A percentile compares a stretch with the other conserved stretches of the same genome.
Evolutionary conservation across 805 yeast species (phyloP).

Genomic region (Sugiyamaella marilandica): DNA sequence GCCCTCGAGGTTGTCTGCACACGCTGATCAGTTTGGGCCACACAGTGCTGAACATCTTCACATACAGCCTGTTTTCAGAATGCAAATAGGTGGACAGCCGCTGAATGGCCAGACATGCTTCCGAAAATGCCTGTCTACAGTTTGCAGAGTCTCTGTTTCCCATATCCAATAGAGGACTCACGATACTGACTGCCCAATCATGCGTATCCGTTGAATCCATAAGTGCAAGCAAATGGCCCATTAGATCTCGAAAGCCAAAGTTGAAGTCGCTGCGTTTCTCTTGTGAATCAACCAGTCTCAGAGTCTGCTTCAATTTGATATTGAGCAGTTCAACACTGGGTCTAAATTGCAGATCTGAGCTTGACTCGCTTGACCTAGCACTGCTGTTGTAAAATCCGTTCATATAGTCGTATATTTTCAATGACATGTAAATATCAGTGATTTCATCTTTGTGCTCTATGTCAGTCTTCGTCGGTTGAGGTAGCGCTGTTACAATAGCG

Average conservation of each 20-base stretch:
- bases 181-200: constrained; percentile 13
- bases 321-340: constrained; percentile 9
- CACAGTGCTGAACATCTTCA: constrained; percentile 12
- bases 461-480: too few relatives aligned
- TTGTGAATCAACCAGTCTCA: constrained; percentile 4
- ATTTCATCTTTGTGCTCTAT: not conserved
- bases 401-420: constrained; percentile 11
- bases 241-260: constrained; percentile 19
- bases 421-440: constrained; percentile 6
- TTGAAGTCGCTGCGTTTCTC: constrained; percentile 11
- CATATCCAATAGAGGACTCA: constrained; percentile 15
- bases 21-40: constrained; percentile 25
- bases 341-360: constrained; percentile 9
- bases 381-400: constrained; percentile 2
- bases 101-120: constrained; percentile 1
- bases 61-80: constrained; percentile 3
- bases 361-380: not conserved
- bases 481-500: not conserved
- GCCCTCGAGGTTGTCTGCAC: constrained; percentile 5
- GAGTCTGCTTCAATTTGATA: constrained; percentile 11
- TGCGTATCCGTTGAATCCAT: constrained; percentile 9
- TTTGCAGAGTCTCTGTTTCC: not conserved
- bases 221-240: constrained; percentile 15
- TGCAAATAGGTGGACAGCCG: constrained; percentile 6
- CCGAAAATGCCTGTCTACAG: constrained; percentile 15